Evolutionary conservation across 2,329 filamentous ascomycete genomes (phyloP).

Genomic region (Decorospora gaudefroyi): DNA sequence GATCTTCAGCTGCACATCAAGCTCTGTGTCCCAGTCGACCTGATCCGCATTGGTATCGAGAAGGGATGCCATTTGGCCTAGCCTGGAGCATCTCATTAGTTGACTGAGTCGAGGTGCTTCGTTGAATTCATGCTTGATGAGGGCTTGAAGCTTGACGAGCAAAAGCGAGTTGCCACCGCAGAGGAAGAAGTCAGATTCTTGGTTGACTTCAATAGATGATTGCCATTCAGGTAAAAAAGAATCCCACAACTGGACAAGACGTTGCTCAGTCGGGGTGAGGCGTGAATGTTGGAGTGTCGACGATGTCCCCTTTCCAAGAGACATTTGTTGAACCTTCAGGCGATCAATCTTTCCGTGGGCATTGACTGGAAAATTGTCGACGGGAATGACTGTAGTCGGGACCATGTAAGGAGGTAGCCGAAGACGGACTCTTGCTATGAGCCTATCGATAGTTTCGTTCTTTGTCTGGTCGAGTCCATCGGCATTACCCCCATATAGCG

Average conservation of each 20-base stretch:
- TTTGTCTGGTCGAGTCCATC: not conserved
- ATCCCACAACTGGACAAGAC: constrained; percentile 11
- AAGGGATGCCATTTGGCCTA: constrained; percentile 49
- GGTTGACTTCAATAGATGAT: constrained; percentile 1
- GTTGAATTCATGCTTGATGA: constrained; percentile 43
- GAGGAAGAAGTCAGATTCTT: constrained; percentile 49
- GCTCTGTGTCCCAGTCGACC: constrained; percentile 53
- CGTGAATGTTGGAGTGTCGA: too few relatives aligned
- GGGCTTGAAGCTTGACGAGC: constrained; percentile 47
- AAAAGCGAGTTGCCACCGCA: constrained; percentile 52
- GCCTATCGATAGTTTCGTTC: not conserved
- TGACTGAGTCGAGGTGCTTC: constrained; percentile 42
- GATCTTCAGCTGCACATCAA: constrained; percentile 1
- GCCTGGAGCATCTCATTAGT: constrained; percentile 48
- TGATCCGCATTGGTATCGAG: not conserved
- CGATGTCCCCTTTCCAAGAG: not conserved
- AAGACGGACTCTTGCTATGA: constrained; percentile 17
- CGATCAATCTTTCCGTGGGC: constrained; percentile 17
- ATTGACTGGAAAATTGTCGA: constrained; percentile 17
- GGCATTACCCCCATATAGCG: not conserved
- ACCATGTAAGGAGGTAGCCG: constrained; percentile 44
- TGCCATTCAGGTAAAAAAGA: constrained; percentile 11
- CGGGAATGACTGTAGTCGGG: constrained; percentile 10
- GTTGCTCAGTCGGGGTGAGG: constrained; percentile 3
- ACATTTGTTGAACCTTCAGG: constrained; percentile 13